A percentile compares a stretch with the other conserved stretches of the same genome.
Evolutionary conservation across 1,284 basidiomycete genomes (phyloP).

Genomic region (Trametes versicolor): DNA sequence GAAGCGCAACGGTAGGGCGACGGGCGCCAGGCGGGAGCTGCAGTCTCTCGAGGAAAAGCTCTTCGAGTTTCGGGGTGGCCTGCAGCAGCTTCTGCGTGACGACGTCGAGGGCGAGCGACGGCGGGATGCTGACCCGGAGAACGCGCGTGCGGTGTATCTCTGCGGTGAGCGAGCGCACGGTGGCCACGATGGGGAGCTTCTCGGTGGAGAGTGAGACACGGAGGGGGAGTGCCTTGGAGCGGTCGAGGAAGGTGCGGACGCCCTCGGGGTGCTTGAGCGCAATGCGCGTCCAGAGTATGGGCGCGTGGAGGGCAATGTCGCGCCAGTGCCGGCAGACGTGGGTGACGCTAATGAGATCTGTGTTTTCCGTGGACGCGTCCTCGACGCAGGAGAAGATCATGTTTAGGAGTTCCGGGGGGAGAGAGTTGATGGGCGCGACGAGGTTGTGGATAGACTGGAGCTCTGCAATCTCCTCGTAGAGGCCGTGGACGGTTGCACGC

Average conservation of each 20-base stretch:
- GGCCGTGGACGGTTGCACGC: background rate
- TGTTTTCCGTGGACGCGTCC: background rate
- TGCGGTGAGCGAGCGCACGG: background rate
- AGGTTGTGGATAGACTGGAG: background rate
- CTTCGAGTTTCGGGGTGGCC: background rate
- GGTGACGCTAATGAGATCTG: background rate
- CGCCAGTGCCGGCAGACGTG: conserved; percentile 12
- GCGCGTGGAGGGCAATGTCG: background rate
- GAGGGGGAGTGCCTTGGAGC: background rate
- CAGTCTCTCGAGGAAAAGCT: background rate
- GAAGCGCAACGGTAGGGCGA: background rate
- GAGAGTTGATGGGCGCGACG: background rate
- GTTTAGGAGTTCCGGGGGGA: background rate
- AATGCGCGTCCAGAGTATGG: conserved; percentile 3
- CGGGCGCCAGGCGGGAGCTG: background rate
- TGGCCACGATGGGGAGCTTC: background rate
- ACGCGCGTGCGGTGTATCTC: background rate
- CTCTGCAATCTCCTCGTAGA: background rate
- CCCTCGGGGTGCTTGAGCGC: background rate
- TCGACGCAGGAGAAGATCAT: background rate
- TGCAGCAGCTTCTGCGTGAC: background rate
- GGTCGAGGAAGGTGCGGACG: background rate
- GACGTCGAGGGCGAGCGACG: background rate
- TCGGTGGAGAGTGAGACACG: background rate
- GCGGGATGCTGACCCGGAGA: background rate